These are phyloP conservation scores for Lophiotrema nucula DNA, from an alignment of 495 filamentous ascomycete species.

Conservation along the genomic window DNA sequence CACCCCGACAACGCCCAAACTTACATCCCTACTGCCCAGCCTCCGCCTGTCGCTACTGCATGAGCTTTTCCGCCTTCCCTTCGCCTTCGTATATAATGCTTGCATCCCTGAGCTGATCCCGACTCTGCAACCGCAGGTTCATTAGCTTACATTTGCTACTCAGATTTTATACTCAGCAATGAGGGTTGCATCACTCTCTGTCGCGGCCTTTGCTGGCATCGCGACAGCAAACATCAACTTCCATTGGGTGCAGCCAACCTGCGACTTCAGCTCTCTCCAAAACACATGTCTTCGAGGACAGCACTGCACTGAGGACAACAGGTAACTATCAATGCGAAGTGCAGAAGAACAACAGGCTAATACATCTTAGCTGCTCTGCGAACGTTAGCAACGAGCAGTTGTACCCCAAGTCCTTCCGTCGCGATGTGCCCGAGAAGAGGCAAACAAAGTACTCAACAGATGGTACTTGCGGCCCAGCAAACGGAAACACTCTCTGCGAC, in stretches of 20 bases:
- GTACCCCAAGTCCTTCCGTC: constrained; percentile 32
- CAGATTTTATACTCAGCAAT: too few relatives aligned
- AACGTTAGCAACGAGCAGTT: constrained; percentile 17
- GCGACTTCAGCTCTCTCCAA: constrained; percentile 3
- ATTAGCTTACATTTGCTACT: constrained; percentile 17
- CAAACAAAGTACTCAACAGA: constrained; percentile 37
- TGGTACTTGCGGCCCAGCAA: constrained; percentile 37
- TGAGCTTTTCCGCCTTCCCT: neutral
- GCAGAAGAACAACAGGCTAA: too few relatives aligned
- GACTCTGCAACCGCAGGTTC: too few relatives aligned
- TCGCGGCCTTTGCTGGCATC: constrained; percentile 26
- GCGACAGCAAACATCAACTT: constrained; percentile 33
- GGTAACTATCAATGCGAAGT: constrained; percentile 1
- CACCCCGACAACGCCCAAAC: neutral
- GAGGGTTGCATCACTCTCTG: constrained; percentile 15
- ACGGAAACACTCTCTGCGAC: constrained; percentile 39
- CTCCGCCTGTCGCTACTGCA: neutral
- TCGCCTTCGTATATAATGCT: neutral
- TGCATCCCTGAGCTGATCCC: neutral
- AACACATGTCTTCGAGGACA: constrained; percentile 27
- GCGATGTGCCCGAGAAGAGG: constrained; percentile 24
- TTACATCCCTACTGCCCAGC: neutral
- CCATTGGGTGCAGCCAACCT: constrained; percentile 27
- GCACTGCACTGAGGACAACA: constrained; percentile 25
- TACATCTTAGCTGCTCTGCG: constrained; percentile 30